These are phyloP conservation scores for Hypoxylon fuscum DNA, from an alignment of 495 filamentous ascomycete species.

Conservation along the genomic window DNA sequence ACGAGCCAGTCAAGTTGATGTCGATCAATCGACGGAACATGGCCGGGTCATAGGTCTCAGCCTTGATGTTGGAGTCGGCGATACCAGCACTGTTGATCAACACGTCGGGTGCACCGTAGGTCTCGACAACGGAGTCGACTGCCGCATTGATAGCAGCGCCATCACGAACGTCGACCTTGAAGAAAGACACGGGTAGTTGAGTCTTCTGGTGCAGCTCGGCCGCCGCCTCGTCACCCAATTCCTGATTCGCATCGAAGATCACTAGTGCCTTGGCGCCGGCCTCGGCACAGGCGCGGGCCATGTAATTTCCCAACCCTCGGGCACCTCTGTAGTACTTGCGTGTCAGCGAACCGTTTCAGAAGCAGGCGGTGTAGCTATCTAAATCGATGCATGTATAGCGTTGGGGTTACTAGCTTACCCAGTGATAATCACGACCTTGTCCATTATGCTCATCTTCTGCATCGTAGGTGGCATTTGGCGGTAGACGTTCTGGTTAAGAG, in stretches of 20 bases:
- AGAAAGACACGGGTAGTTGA: slow-evolving; percentile 76
- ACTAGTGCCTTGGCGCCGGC: slow-evolving; percentile 75
- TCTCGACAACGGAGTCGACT: slow-evolving; percentile 65
- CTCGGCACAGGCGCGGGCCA: slow-evolving; percentile 78
- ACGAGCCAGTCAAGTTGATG: slow-evolving; percentile 79
- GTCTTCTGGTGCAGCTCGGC: slow-evolving; percentile 72
- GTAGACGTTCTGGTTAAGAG: slow-evolving; percentile 56
- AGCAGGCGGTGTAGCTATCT: slow-evolving; percentile 1
- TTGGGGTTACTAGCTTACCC: no score
- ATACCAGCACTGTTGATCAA: slow-evolving; percentile 87
- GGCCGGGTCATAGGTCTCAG: slow-evolving; percentile 65
- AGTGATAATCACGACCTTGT: slow-evolving; percentile 76
- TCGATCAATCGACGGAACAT: slow-evolving; percentile 78
- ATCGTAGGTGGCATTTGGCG: slow-evolving; percentile 64
- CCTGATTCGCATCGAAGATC: slow-evolving; percentile 77
- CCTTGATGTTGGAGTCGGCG: slow-evolving; percentile 70
- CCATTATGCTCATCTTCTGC: slow-evolving; percentile 69
- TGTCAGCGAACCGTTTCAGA: slow-evolving; percentile 33
- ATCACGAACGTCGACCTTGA: slow-evolving; percentile 80
- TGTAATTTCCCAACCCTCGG: slow-evolving; percentile 78
- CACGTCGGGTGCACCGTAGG: slow-evolving; percentile 73
- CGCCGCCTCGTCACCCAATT: slow-evolving; percentile 73
- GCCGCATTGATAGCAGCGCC: slow-evolving; percentile 67
- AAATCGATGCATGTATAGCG: no score
- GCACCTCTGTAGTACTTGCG: slow-evolving; percentile 68